Percentiles rank a stretch among this genome's conserved stretches.
These are phyloP conservation scores for Chaetomium sp. DNA, from an alignment of 2,329 filamentous ascomycete species.

Conservation along the genomic window DNA sequence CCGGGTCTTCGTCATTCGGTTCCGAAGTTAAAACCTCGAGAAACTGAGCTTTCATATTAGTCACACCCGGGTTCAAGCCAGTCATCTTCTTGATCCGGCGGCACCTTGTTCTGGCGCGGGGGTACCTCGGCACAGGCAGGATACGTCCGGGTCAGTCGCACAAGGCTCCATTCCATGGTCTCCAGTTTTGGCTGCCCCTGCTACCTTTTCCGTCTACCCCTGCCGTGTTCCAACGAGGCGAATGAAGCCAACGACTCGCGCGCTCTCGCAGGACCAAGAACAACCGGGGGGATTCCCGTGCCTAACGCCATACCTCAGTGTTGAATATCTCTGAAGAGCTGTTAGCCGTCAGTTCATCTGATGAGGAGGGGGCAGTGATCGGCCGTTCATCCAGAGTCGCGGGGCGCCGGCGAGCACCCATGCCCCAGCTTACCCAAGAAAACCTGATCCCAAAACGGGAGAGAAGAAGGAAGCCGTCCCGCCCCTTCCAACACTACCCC, in stretches of 20 bases:
- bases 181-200: not conserved
- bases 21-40: not conserved
- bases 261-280: not conserved
- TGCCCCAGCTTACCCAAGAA: constrained; percentile 1
- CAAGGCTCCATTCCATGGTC: constrained; percentile 1
- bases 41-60: constrained; percentile 9
- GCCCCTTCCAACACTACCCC: constrained; percentile 12
- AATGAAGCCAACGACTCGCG: not conserved
- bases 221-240: not conserved
- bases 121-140: constrained; percentile 20
- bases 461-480: constrained; percentile 7
- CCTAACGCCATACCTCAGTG: not conserved
- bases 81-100: constrained; percentile 5
- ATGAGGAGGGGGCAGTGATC: not conserved
- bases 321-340: not conserved
- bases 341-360: not conserved
- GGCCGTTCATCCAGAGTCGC: not conserved
- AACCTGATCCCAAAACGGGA: constrained; percentile 13
- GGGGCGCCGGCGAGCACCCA: not conserved
- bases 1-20: not conserved
- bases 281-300: not conserved
- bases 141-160: not conserved
- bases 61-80: constrained; percentile 9
- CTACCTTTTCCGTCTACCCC: not conserved
- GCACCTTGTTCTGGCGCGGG: constrained; percentile 3